Evolutionary conservation across 1,284 basidiomycete genomes (phyloP), one percentile per base, ranked within the genome.

Genomic region (Ustilago curta): DNA sequence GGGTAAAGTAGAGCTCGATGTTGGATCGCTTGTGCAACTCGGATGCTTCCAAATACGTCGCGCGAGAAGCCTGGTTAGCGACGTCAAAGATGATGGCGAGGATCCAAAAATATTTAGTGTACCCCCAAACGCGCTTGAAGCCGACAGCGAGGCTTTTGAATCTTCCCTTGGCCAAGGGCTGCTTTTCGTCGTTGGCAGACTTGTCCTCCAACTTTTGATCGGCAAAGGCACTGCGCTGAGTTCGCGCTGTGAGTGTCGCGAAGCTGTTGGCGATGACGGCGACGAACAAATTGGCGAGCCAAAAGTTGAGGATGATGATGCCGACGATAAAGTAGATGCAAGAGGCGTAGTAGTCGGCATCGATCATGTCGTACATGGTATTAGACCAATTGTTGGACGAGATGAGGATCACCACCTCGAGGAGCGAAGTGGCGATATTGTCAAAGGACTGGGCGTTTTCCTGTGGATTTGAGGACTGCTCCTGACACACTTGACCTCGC

Each of bases 251-350:
- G 70, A 98, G 96, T 16, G 92, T 93, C 25, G 91, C 91, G 85
- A 99, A 99, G 0, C 93, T 94, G 84, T 95, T 94, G 45, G 95
- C 95, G 77, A 98, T 97, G 45, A 98, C 95, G 31, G 95, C 96
- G 65, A 98, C 94, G 84, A 97, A 93, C 65, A 97, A 86, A 84
- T 97, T 96, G 87, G 96, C 92, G 61, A 97, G 74, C 82, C 81
- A 85, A 47, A 85, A 84, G 70, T 83, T 83, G 63, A 83, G 71
- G 51, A 81, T 52, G 61, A 85, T 78, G 50, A 85, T 67, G 31
- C 91, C 91, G 58, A 91, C 86, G 76, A 98, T 91, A 87, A 95
- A 98, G 87, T 94, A 98, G 70, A 95, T 87, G 77, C 90, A 92
- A 0, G 94, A 94, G 8, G 91, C 86, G 82, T 93, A 94, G 86